Conservation (phyloP, 331 rosid genomes). For the Prunus yedoensis region DNA sequence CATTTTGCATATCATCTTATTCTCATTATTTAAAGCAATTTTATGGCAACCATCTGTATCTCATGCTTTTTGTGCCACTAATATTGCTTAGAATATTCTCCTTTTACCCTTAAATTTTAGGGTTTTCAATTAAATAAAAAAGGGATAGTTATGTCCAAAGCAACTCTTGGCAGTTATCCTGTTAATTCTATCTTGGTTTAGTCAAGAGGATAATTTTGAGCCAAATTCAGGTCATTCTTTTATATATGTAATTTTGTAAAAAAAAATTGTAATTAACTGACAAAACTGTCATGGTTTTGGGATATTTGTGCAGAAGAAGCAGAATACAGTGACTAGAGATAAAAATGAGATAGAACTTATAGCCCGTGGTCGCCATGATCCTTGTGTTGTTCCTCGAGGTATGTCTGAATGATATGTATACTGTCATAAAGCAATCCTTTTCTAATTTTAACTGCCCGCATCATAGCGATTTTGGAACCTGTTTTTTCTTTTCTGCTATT, state of each 20-base stretch:
- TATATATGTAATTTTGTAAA: not conserved
- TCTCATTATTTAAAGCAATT: not conserved
- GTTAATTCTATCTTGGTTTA: not conserved
- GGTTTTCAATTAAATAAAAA: too few species aligned
- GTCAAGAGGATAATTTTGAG: not conserved
- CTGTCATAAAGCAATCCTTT: not conserved
- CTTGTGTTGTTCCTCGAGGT: constrained; percentile 99
- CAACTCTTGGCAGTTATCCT: not conserved
- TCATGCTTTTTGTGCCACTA: not conserved
- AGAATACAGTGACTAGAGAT: constrained; percentile 83
- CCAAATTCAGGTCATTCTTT: not conserved
- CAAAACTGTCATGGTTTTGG: not conserved
- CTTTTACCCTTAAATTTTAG: too few species aligned
- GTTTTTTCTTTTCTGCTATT: not conserved
- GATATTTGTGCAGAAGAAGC: constrained; percentile 72
- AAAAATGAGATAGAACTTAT: constrained; percentile 70
- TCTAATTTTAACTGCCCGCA: not conserved
- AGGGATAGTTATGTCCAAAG: not conserved
- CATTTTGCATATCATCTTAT: not conserved
- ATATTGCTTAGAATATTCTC: not conserved
- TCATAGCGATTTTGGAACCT: not conserved
- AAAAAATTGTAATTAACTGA: not conserved
- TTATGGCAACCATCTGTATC: not conserved
- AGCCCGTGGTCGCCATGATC: constrained; percentile 98
- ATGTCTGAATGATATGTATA: constrained; percentile 13